Evolutionary conservation across 176 grass and related monocot species (phyloP), one percentile per base, ranked within the genome.

Genomic region (Panicum miliaceum): DNA sequence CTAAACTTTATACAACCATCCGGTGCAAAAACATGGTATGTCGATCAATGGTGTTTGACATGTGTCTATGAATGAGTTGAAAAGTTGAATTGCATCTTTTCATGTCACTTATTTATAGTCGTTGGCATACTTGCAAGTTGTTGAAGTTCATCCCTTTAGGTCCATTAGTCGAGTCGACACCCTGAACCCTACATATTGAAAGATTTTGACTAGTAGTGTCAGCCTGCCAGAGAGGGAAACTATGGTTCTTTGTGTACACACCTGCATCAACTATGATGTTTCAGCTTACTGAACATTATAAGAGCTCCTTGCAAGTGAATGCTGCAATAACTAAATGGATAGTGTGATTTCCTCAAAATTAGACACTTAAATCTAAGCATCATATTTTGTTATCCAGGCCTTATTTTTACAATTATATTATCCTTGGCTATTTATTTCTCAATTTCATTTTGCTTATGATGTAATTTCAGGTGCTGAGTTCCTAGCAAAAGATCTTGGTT

Each of bases 401-500:
- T 7, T 52, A 65, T 53, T 78, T 73, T 8, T 62, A n/a, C 18
- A 54, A 1, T 48, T 66, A 16, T 47, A 65, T 67, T 11, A 6
- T 53, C 2, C 7, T 78, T 26, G 10, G 3, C 14, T 9, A 52
- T 35, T 51, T 40, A 32, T 65, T 54, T 68, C 58, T 50, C 34
- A 51, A 10, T 20, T n/a, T 2, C 7, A 0, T 84, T 77, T 47
- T 61, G 34, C 71, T 59, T 81, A 68, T 85, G 34, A 0, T 56
- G 2, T 23, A 73, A 45, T 11, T 80, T 47, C 79, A 92, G 86
- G 90, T 0, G 90, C 90, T 80, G 90, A 86, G 27, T 92, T 80
- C 61, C 74, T 82, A 32, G 86, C 90, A 20, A 92, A 92, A 78
- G 86, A 92, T 63, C 73, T 92, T 29, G 87, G 87, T 59, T 81